These are phyloP conservation scores for Pichia cabralensis DNA, from an alignment of 805 yeast species.

Conservation along the genomic window DNA sequence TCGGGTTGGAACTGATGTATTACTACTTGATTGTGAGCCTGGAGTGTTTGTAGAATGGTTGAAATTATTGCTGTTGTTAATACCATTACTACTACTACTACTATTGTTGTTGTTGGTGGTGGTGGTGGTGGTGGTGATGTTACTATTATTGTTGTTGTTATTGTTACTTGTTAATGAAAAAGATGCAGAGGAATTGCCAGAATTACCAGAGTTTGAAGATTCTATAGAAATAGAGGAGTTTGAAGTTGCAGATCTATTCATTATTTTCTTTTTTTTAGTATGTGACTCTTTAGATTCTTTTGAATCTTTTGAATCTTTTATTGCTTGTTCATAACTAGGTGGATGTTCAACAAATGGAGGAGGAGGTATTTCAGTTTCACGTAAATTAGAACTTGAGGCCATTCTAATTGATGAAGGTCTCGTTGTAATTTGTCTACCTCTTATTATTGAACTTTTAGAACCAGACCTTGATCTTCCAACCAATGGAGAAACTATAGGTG, in stretches of 20 bases:
- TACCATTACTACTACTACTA: background rate
- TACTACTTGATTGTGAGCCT: background rate
- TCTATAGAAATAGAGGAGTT: constrained; percentile 2
- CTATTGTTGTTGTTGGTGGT: background rate
- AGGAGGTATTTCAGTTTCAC: constrained; percentile 17
- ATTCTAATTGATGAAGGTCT: constrained; percentile 2
- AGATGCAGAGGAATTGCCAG: constrained; percentile 6
- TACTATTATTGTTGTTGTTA: background rate
- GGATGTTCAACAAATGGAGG: constrained; percentile 23
- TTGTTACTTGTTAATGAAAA: background rate
- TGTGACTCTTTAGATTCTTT: too few species aligned
- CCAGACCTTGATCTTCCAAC: constrained; percentile 40
- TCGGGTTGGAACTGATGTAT: constrained; percentile 1
- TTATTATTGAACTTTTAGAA: constrained; percentile 38
- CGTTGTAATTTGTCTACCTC: constrained; percentile 11
- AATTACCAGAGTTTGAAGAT: constrained; percentile 15
- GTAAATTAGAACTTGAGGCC: background rate
- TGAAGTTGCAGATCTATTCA: constrained; percentile 3
- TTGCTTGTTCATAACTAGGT: constrained; percentile 22
- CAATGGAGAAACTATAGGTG: constrained; percentile 12
- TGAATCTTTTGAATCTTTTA: constrained; percentile 4
- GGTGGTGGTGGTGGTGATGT: background rate
- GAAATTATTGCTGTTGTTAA: background rate
- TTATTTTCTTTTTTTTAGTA: background rate
- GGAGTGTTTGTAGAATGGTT: background rate